These are phyloP conservation scores for Cystobasidium slooffiae DNA, from an alignment of 1,284 basidiomycete genomes.

Conservation along the genomic window DNA sequence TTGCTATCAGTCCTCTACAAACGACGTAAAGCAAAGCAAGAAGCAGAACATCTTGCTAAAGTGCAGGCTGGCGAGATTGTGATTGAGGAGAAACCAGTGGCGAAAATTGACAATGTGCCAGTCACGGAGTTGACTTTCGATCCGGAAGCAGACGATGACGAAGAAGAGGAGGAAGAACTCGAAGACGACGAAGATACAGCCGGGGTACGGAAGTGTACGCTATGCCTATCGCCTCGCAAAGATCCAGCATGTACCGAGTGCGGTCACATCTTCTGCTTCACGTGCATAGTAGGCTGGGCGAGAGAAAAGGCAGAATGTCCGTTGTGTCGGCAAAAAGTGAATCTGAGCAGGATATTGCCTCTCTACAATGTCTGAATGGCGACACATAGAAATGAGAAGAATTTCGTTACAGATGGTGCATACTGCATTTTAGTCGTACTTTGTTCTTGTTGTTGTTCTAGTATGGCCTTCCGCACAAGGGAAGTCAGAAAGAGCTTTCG, in stretches of 20 bases:
- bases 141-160: conserved; percentile 49
- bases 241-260: conserved; percentile 57
- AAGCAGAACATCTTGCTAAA: conserved; percentile 30
- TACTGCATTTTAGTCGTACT: neutral
- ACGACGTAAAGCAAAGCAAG: conserved; percentile 38
- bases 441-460: conserved; percentile 11
- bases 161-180: conserved; percentile 47
- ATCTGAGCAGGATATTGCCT: conserved; percentile 51
- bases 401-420: conserved; percentile 1
- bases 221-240: conserved; percentile 56
- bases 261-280: conserved; percentile 58
- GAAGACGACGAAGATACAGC: conserved; percentile 48
- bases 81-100: conserved; percentile 41
- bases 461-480: too few relatives aligned
- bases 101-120: conserved; percentile 51
- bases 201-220: conserved; percentile 54
- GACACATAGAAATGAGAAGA: neutral
- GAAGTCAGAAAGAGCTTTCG: too few relatives aligned
- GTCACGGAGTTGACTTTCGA: conserved; percentile 48
- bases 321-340: conserved; percentile 53
- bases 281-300: conserved; percentile 58
- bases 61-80: conserved; percentile 23
- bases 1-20: conserved; percentile 46
- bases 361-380: conserved; percentile 50
- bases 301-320: conserved; percentile 57